These are phyloP conservation scores for Mortierella sp. DNA, from an alignment of 371 early-diverging fungal genomes.

Conservation along the genomic window DNA sequence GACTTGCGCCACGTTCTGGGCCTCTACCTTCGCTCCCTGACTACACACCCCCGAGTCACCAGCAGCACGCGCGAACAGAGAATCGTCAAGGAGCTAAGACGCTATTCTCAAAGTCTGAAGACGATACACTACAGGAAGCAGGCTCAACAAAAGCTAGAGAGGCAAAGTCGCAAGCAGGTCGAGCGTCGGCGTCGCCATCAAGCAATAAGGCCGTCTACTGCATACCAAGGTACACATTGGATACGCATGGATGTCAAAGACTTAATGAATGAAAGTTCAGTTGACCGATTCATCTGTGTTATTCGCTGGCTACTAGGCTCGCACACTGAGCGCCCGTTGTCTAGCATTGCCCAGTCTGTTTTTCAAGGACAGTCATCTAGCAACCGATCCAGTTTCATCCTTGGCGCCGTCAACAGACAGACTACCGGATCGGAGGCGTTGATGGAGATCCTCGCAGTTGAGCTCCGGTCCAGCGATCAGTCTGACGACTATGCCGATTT, in stretches of 20 bases:
- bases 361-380: slow-evolving; percentile 10
- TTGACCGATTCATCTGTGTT: not conserved
- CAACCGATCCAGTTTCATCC: slow-evolving; percentile 14
- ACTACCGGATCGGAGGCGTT: slow-evolving; percentile 16
- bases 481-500: slow-evolving; percentile 19
- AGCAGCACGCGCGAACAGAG: slow-evolving; percentile 66
- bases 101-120: slow-evolving; percentile 26
- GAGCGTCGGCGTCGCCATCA: slow-evolving; percentile 10
- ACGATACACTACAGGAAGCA: slow-evolving; percentile 30
- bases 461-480: slow-evolving; percentile 45
- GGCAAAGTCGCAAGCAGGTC: slow-evolving; percentile 15
- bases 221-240: not conserved
- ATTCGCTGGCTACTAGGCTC: not conserved
- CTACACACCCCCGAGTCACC: slow-evolving; percentile 59
- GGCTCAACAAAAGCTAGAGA: slow-evolving; percentile 34
- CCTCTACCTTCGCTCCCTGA: slow-evolving; percentile 61
- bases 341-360: not conserved
- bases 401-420: not conserved
- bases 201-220: not conserved
- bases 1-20: slow-evolving; percentile 60
- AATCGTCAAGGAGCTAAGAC: slow-evolving; percentile 64
- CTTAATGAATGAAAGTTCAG: not conserved
- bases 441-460: slow-evolving; percentile 29
- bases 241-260: not conserved
- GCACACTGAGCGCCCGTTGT: not conserved